Base-by-base conservation (phyloP, 2,329 filamentous ascomycete genomes). In the Ascochyta viciae-villosae region DNA sequence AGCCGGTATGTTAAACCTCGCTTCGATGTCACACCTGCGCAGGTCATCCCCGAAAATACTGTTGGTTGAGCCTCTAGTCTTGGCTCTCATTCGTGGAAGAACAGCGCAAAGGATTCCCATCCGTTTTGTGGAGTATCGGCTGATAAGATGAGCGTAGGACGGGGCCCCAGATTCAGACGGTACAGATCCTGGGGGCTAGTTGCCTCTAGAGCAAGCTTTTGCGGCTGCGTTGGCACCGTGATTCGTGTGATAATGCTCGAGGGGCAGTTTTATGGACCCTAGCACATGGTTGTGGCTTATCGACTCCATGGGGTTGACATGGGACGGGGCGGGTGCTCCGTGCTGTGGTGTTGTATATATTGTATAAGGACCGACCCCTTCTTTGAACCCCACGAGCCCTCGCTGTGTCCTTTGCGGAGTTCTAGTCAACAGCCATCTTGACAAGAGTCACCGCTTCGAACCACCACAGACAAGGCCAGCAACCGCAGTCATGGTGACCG, bases 231-330 rank as follows among this genome's bases (percentile, higher is more conserved):
- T 60, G 61, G 58, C 64, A 61, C 38, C 49, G 19, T 70, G 67
- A 72, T 72, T 71, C 65, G 69, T 71, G 69, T 68, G 59, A 67
- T 65, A 63, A 64, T 65, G 35, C 63, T 58, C 38, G 45, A 35
- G 57, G 60, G 51, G 54, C 49, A 48, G 29, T 13, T 51, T 40
- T 45, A 40, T 47, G 54, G 43, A 54, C 55, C 61, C 62, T 56
- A 53, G 54, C 47, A 61, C 53, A 57, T 60, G 61, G 64, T 53
- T 56, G 27, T 41, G 54, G 60, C 57, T 58, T 65, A 40, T 61
- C 66, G 55, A 59, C 50, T 58, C 52, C 34, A 52, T 65, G 65
- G 65, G 67, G 60, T 61, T 47, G 52, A 66, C 59, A 62, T 60
- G 60, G 60, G 52, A 60, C 29, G 56, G 27, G 47, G 54, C 57